A percentile compares a stretch with the other conserved stretches of the same genome.
phyloP scores from a whole-genome alignment of 345 rosid genomes.

The Populus davidiana region DNA sequence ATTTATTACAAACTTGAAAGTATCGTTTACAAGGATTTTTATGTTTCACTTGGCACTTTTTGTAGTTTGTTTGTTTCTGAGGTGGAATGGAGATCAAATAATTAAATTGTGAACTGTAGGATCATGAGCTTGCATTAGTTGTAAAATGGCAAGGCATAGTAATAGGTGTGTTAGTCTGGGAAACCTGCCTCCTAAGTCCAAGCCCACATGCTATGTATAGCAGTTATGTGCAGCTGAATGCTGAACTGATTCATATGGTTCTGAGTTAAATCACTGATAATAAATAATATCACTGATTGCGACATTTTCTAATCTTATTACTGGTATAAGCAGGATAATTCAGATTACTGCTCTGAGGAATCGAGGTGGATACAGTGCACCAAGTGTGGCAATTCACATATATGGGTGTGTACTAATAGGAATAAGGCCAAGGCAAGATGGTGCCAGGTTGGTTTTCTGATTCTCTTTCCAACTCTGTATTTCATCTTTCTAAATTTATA shows the following conservation, averaged over 20 bases:
- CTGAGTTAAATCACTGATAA: constrained; percentile 2
- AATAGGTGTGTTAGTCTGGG: neutral
- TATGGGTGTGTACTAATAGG: constrained; percentile 94
- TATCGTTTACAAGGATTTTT: neutral
- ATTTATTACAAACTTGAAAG: neutral
- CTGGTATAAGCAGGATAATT: constrained; percentile 45
- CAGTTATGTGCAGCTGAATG: neutral
- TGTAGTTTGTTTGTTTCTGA: neutral
- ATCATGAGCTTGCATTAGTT: neutral
- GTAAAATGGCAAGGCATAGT: neutral
- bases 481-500: constrained; percentile 12
- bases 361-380: constrained; percentile 97
- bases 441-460: constrained; percentile 70
- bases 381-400: constrained; percentile 81
- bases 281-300: neutral
- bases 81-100: neutral
- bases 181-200: neutral
- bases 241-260: neutral
- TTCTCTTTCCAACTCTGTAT: neutral
- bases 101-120: neutral
- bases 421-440: constrained; percentile 87
- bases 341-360: constrained; percentile 75
- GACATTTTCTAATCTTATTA: neutral
- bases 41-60: neutral
- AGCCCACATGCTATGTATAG: neutral